Evolutionary conservation across 306 rosid species (phyloP), one percentile per base, ranked within the genome.

Genomic region (Ammopiptanthus mongolicus): DNA sequence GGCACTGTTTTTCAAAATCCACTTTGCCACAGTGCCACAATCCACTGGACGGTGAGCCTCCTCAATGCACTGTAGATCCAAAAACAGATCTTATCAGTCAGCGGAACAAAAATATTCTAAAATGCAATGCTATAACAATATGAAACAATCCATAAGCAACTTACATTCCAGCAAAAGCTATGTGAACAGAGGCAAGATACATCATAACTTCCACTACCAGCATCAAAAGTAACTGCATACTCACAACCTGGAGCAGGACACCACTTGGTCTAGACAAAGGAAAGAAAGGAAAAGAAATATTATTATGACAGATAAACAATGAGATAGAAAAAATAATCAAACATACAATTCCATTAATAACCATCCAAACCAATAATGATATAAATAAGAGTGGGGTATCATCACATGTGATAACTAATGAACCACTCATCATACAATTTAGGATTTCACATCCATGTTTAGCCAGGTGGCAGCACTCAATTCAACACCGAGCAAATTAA

Each of bases 41-140:
- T 88, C 91, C 74, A 88, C 97, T 13, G 97, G 97, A 46, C 97
- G 93, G 70, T 92, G 97, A 72, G 96, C 96, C 84, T 88, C 97
- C 78, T 90, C 90, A 0, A 86, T 86, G 77, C 97, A 92, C 89
- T 86, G 51, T 14, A 72, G 31, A 76, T 66, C 70, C 61, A 69
- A 73, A 76, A 73, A 66, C 50, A 33, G 25, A 41, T 25, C 12
- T 42, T 39, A 61, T 28, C 19, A 71, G 65, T 82, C 50, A 68
- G 52, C 37, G 15, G 51, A 47, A 65, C 41, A 42, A 39, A 4
- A 71, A 31, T 47, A 55, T 73, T 57, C 57, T 29, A 37, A 71
- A 48, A 21, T 22, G 11, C 60, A 55, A 33, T 14, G 52, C 12
- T 46, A 76, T 7, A 18, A 71, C 18, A 69, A 56, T 73, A 41